A percentile compares a stretch with the other conserved stretches of the same genome.
Conservation (phyloP, 1,284 basidiomycete species). For the Papiliotrema terrestris region DNA sequence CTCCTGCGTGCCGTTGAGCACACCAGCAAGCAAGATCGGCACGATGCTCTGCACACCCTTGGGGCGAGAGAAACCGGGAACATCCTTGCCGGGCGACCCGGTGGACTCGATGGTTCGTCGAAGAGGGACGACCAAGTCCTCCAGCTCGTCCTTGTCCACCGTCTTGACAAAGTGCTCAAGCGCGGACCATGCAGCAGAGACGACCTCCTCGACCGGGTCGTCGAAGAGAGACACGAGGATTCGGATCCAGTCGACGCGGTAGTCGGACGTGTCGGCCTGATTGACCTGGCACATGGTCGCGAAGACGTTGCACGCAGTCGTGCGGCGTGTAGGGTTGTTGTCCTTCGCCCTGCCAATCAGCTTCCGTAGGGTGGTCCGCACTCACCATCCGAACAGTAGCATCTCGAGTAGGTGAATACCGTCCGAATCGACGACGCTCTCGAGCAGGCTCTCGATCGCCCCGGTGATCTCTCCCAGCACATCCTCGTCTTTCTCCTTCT, state of each 20-base stretch:
- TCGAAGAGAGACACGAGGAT: slow-evolving; percentile 83
- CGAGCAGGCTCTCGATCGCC: slow-evolving; percentile 68
- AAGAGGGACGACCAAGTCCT: slow-evolving; percentile 81
- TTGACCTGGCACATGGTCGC: slow-evolving; percentile 76
- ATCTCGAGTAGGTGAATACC: slow-evolving; percentile 86
- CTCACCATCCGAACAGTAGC: slow-evolving; percentile 80
- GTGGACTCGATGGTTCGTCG: slow-evolving; percentile 83
- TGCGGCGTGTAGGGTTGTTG: slow-evolving; percentile 64
- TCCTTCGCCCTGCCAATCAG: slow-evolving; percentile 66
- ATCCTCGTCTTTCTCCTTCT: slow-evolving; percentile 62
- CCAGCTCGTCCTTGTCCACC: slow-evolving; percentile 87
- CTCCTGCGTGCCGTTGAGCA: slow-evolving; percentile 54
- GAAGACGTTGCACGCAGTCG: slow-evolving; percentile 74
- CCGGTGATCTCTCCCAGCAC: slow-evolving; percentile 68
- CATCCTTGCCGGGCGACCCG: slow-evolving; percentile 69
- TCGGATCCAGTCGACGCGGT: slow-evolving; percentile 93
- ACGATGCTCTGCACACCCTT: slow-evolving; percentile 88
- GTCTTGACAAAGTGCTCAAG: slow-evolving; percentile 88
- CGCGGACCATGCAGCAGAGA: slow-evolving; percentile 77
- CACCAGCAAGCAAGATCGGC: slow-evolving; percentile 82
- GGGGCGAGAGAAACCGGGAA: slow-evolving; percentile 84
- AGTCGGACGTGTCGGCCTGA: slow-evolving; percentile 69
- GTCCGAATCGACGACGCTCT: slow-evolving; percentile 75
- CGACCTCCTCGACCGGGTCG: slow-evolving; percentile 68
- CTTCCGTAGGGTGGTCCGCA: slow-evolving; percentile 6